These are phyloP conservation scores for Castanea mollissima DNA, from an alignment of 306 rosid genomes.

Conservation along the genomic window DNA sequence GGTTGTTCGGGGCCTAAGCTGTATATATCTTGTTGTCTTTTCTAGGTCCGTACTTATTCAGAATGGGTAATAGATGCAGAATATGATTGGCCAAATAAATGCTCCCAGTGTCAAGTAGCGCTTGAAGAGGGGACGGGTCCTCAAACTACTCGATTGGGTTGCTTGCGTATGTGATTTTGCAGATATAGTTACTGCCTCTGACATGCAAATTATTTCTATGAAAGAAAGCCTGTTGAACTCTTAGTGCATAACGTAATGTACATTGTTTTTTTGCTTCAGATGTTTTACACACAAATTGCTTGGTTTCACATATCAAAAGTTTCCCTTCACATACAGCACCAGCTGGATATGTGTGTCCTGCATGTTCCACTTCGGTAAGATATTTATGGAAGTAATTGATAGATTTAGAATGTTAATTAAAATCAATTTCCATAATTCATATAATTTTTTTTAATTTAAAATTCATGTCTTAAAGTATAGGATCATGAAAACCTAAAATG, in stretches of 20 bases:
- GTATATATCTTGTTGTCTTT: slow-evolving; percentile 23
- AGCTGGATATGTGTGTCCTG: slow-evolving; percentile 96
- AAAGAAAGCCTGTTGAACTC: slow-evolving; percentile 21
- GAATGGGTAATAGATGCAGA: slow-evolving; percentile 99
- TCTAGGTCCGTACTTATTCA: slow-evolving; percentile 84
- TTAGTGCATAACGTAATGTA: slow-evolving; percentile 16
- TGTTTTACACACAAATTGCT: slow-evolving; percentile 87
- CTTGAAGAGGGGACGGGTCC: slow-evolving; percentile 71
- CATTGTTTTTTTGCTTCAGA: slow-evolving; percentile 46
- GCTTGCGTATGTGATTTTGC: slow-evolving; percentile 81
- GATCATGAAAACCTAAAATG: neutral
- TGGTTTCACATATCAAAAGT: slow-evolving; percentile 86
- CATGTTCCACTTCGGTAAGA: slow-evolving; percentile 82
- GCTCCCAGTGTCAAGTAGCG: slow-evolving; percentile 72
- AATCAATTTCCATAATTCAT: neutral
- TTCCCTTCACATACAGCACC: slow-evolving; percentile 95
- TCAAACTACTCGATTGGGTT: slow-evolving; percentile 87
- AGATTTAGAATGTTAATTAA: neutral
- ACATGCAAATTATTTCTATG: neutral
- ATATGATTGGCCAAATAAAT: slow-evolving; percentile 95
- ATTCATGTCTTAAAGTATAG: neutral
- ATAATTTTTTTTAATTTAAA: too few species aligned
- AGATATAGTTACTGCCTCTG: slow-evolving; percentile 17
- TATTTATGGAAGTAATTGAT: slow-evolving; percentile 10
- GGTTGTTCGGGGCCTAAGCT: slow-evolving; percentile 22